Percentiles rank a stretch among this genome's conserved stretches.
phyloP scores from a whole-genome alignment of 176 grass and related monocot species.

The Carex myosuroides region DNA sequence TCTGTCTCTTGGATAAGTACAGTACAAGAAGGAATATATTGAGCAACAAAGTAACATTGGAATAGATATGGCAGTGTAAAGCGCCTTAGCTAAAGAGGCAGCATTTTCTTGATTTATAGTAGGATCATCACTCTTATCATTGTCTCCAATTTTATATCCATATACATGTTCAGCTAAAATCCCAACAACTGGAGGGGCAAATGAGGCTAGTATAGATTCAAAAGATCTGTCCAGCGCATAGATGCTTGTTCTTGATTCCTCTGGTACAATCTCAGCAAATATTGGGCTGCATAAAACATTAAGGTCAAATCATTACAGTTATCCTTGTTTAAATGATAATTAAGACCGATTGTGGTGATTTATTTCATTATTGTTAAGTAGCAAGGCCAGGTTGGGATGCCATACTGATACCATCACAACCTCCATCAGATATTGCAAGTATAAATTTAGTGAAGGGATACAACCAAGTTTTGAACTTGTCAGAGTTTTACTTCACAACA shows the following conservation, averaged over 20 bases:
- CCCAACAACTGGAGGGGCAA: slow-evolving; percentile 38
- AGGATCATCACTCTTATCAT: not conserved
- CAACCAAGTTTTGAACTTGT: not conserved
- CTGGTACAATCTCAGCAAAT: slow-evolving; percentile 61
- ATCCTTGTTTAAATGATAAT: not conserved
- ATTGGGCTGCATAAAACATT: slow-evolving; percentile 11
- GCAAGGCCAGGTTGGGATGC: not conserved
- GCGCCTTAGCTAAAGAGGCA: slow-evolving; percentile 35
- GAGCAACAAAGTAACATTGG: slow-evolving; percentile 53
- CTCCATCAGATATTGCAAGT: not conserved
- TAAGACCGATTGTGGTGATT: not conserved
- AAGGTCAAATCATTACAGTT: not conserved
- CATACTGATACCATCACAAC: not conserved
- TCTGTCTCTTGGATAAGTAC: slow-evolving; percentile 49
- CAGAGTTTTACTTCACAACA: not conserved
- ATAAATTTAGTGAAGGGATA: not conserved
- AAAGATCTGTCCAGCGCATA: slow-evolving; percentile 68
- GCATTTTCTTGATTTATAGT: slow-evolving; percentile 35
- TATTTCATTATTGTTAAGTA: not conserved
- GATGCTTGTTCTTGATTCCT: slow-evolving; percentile 54
- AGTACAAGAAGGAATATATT: slow-evolving; percentile 50
- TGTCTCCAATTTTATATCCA: slow-evolving; percentile 16
- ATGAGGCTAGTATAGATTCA: slow-evolving; percentile 57
- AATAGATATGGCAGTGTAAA: slow-evolving; percentile 50
- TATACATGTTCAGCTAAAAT: slow-evolving; percentile 29